Base-by-base conservation (phyloP, 2,329 filamentous ascomycete species). In the Nectriaceae sp. region DNA sequence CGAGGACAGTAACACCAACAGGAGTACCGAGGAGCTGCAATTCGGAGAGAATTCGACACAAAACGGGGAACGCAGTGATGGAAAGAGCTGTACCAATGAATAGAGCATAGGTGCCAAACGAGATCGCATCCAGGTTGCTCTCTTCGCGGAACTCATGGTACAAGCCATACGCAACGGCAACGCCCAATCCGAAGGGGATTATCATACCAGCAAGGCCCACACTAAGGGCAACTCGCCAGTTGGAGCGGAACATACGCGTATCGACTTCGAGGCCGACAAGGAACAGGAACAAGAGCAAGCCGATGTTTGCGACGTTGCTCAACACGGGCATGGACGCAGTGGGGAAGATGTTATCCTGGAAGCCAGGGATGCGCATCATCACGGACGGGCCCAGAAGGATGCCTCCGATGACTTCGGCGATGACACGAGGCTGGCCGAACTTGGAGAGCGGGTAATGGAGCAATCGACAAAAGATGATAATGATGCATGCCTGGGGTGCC, bases 71-170 rank as follows among this genome's bases (percentile, higher is more conserved):
- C 8, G 83, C 90, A 1, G 93, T 97, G 59, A 97, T 97, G 21
- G 91, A 89, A 70, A 97, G 86, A 1, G 93, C 93, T 44, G 96
- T 92, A 68, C 92, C 93, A 55, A 97, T 89, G 65, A 97, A 97
- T 21, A 80, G 70, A 52, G 76, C 75, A 40, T 90, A 83, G 11
- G 77, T 72, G 41, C 75, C 76, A 50, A 83, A 83, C 18, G 67
- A 62, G 49, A 81, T 75, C 29, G 69, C 63, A 15, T 69, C 55
- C 19, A 71, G 60, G 35, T 68, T 67, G 3, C 62, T 55, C 26
- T 78, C 74, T 11, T 63, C 31, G 19, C 75, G 75, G 61, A 95
- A 96, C 48, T 91, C 70, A 49, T 91, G 71, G 62, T 90, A 95
- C 11, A 96, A 69, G 1, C 91, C 91, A 68, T 85, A 91, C 3